Conservation (phyloP, 208 protist genomes). For the Trypanosoma brucei region DNA sequence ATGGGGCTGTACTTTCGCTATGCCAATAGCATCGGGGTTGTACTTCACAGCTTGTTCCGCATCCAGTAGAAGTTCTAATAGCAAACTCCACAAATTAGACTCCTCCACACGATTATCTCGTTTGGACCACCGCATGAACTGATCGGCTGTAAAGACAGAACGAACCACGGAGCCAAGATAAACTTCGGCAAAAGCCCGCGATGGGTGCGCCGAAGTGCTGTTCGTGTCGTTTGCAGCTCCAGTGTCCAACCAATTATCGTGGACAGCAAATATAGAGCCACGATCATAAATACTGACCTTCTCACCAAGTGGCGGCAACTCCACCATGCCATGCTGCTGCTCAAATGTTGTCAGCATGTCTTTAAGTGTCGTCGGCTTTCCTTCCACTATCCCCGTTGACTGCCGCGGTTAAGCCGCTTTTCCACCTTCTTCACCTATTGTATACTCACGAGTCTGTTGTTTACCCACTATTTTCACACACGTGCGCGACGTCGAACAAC, state of each 20-base stretch:
- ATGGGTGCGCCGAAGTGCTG: slow-evolving; percentile 12
- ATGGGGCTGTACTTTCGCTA: slow-evolving; percentile 50
- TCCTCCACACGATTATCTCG: slow-evolving; percentile 37
- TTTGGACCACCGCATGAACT: slow-evolving; percentile 39
- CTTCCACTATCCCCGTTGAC: too few relatives aligned
- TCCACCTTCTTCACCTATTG: too few relatives aligned
- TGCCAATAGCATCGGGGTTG: slow-evolving; percentile 59
- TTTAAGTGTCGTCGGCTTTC: neutral
- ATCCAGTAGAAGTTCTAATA: slow-evolving; percentile 50
- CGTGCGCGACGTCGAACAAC: too few relatives aligned
- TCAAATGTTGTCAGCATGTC: slow-evolving; percentile 21
- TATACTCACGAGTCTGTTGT: too few relatives aligned
- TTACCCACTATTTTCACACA: too few relatives aligned
- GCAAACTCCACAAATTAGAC: slow-evolving; percentile 52
- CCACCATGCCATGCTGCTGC: slow-evolving; percentile 38
- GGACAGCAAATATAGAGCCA: neutral
- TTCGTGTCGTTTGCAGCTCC: neutral
- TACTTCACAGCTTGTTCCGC: slow-evolving; percentile 44
- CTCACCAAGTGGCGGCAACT: slow-evolving; percentile 24
- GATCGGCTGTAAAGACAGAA: slow-evolving; percentile 30
- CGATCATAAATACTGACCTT: neutral
- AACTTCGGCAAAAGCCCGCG: slow-evolving; percentile 41
- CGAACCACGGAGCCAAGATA: slow-evolving; percentile 33
- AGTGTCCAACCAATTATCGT: neutral
- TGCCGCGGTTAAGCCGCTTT: too few relatives aligned